Evolutionary conservation across 1,284 basidiomycete genomes (phyloP).

Genomic region (Rhodotorula sp.): DNA sequence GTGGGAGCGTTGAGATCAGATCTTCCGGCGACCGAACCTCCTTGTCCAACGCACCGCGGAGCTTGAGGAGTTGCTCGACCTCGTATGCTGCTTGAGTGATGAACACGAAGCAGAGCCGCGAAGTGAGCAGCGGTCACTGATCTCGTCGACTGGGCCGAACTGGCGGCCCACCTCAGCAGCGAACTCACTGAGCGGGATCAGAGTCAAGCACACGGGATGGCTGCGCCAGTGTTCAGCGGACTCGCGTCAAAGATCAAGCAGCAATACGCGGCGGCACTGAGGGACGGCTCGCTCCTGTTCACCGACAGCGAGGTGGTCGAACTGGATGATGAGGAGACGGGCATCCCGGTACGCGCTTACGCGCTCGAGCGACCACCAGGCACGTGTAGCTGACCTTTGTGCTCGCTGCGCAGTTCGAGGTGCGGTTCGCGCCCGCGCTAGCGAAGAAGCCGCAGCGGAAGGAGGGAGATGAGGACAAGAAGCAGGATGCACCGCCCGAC

Average conservation of each 20-base stretch:
- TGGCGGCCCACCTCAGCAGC: too few species aligned
- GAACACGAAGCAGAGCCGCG: too few species aligned
- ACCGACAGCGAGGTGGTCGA: constrained; percentile 35
- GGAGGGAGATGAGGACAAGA: background rate
- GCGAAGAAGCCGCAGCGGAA: constrained; percentile 37
- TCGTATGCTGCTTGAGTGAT: too few species aligned
- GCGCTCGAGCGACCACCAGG: too few species aligned
- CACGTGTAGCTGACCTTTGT: background rate
- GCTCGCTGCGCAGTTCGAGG: constrained; percentile 32
- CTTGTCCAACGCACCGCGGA: too few species aligned
- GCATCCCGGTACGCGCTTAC: constrained; percentile 26
- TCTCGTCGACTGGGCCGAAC: too few species aligned
- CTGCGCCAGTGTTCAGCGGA: constrained; percentile 11
- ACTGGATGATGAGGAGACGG: constrained; percentile 34
- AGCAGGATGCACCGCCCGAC: constrained; percentile 13
- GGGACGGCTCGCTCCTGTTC: constrained; percentile 17
- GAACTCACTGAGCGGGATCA: too few species aligned
- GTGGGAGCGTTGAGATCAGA: too few species aligned
- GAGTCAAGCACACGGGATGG: background rate
- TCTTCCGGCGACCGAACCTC: too few species aligned
- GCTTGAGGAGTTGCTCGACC: too few species aligned
- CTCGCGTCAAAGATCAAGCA: constrained; percentile 31
- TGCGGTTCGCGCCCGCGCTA: constrained; percentile 36
- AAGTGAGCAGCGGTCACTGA: too few species aligned
- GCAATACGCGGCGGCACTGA: constrained; percentile 25